Evolutionary conservation across 257 asterid genomes (phyloP), one percentile per base, ranked within the genome.

Genomic region (Catharanthus roseus): DNA sequence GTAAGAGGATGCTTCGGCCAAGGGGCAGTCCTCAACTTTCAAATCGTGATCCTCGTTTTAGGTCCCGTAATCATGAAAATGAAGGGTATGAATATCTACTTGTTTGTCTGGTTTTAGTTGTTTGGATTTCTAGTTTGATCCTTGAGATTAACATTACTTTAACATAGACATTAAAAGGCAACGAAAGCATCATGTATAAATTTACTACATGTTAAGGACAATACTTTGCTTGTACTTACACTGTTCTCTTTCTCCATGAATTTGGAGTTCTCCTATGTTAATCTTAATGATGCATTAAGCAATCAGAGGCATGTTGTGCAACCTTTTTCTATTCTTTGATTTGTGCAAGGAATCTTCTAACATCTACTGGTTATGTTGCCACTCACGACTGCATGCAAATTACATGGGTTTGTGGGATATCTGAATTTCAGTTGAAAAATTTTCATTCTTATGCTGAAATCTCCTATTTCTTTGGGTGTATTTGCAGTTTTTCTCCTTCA

Each of bases 11-110:
- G 93, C 84, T 91, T 68, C 86, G 95, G 29, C 95, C 98, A 54
- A 82, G 96, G 77, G 95, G 93, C 73, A 91, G 99, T 82, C 97
- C 99, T 80, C 97, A 89, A 82, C 83, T 68, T 70, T 90, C 91
- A 67, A 88, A 79, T 64, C 92, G 87, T 3, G 96, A 86, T 79
- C 81, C 81, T 34, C 95, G 88, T 70, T 80, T 76, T 79, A 86
- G 89, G 83, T 58, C 95, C 44, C 84, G 79, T 50, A 77, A 82
- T 76, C 88, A 84, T 71, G 96, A 93, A 61, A 85, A 70, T 75
- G 97, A 89, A 78, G 97, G 97, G 98, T 90, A 90, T 83, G 84
- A 2, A 57, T 75, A 71, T 71, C 49, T 23, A 54, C 63, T 77
- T 69, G 31, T 50, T 75, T 75, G 66, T 18, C 34, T n/a, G n/a